Conservation (phyloP, 768 basidiomycete genomes). For the Omphalotus guepiniiformis region DNA sequence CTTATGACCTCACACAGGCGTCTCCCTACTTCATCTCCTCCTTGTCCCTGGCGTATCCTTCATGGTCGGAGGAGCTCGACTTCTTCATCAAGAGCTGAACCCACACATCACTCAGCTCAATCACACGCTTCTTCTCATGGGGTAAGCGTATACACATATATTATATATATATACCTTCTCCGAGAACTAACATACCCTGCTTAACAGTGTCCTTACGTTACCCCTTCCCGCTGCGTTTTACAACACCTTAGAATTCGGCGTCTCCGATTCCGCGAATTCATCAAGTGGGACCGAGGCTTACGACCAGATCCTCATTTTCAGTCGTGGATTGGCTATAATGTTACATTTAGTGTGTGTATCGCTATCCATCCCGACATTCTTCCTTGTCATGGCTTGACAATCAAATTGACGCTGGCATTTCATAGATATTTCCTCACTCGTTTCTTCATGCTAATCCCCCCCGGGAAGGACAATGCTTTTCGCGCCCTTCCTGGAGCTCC, state of each 20-base stretch:
- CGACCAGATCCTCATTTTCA: conserved; percentile 50
- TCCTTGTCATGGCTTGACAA: no score
- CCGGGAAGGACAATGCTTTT: conserved; percentile 50
- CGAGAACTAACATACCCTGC: no score
- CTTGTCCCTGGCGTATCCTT: conserved; percentile 69
- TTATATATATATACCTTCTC: background rate
- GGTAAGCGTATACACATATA: conserved; percentile 33
- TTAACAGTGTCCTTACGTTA: conserved; percentile 4
- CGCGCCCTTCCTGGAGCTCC: conserved; percentile 40
- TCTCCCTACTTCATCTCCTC: conserved; percentile 67
- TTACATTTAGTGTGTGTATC: conserved; percentile 52
- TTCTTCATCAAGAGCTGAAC: conserved; percentile 64
- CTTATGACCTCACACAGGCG: conserved; percentile 16
- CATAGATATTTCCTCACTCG: conserved; percentile 62
- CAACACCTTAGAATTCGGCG: background rate
- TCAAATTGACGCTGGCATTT: no score
- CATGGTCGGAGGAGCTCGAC: conserved; percentile 59
- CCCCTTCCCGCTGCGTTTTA: conserved; percentile 4
- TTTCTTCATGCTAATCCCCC: conserved; percentile 67
- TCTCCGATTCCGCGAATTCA: background rate
- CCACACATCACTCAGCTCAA: conserved; percentile 63
- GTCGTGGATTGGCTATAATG: conserved; percentile 60
- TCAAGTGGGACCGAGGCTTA: conserved; percentile 29
- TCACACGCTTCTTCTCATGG: conserved; percentile 64
- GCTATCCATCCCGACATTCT: background rate